Conservation (phyloP, 2,329 filamentous ascomycete species). For the Taxawa tesnikishii region DNA sequence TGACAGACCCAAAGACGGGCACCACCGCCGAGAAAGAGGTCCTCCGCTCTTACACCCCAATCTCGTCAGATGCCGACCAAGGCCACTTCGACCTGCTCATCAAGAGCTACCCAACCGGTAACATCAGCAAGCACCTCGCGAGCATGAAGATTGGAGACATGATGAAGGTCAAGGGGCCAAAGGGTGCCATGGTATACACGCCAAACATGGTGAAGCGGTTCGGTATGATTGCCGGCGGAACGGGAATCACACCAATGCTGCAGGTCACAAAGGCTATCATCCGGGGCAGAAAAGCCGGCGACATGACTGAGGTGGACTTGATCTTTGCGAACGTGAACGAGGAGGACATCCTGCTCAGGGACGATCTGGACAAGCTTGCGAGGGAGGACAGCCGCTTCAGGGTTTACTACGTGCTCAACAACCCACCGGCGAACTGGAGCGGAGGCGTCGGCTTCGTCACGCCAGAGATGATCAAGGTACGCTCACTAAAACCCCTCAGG, state of each 20-base stretch:
- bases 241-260: slow-evolving; percentile 96
- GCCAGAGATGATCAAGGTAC: slow-evolving; percentile 77
- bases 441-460: slow-evolving; percentile 94
- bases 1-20: slow-evolving; percentile 45
- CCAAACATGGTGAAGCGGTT: slow-evolving; percentile 95
- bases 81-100: slow-evolving; percentile 94
- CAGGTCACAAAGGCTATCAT: slow-evolving; percentile 84
- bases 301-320: slow-evolving; percentile 78
- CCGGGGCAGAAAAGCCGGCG: slow-evolving; percentile 34
- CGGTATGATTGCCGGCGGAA: slow-evolving; percentile 96
- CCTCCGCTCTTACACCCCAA: slow-evolving; percentile 83
- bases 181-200: slow-evolving; percentile 94
- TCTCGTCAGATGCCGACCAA: slow-evolving; percentile 76
- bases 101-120: slow-evolving; percentile 95
- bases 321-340: slow-evolving; percentile 94
- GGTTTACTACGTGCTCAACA: slow-evolving; percentile 92
- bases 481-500: no score
- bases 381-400: slow-evolving; percentile 70
- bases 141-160: slow-evolving; percentile 69
- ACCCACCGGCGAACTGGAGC: slow-evolving; percentile 81
- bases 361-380: slow-evolving; percentile 73
- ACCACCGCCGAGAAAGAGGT: slow-evolving; percentile 69
- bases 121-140: slow-evolving; percentile 90
- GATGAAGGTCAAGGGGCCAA: slow-evolving; percentile 86
- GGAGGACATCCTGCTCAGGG: slow-evolving; percentile 85